These are phyloP conservation scores for Phialophora chinensis DNA, from an alignment of 2,329 filamentous ascomycete genomes.

Conservation along the genomic window DNA sequence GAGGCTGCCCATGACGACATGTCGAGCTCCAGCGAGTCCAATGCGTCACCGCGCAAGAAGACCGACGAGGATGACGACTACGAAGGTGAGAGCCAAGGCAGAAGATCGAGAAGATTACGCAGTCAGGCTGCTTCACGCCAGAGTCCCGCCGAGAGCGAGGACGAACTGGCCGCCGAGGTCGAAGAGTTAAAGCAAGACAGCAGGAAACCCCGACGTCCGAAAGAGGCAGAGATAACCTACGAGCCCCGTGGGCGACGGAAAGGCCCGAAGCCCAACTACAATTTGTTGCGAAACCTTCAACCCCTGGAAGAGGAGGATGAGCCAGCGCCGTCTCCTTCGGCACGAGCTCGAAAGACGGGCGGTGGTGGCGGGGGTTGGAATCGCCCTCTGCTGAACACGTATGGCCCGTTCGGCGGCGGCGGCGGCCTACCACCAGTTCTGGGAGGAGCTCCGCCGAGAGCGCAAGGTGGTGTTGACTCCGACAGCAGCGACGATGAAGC, in stretches of 20 bases:
- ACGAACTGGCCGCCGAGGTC: slow-evolving; percentile 42
- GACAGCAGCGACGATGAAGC: slow-evolving; percentile 97
- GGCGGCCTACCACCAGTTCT: slow-evolving; percentile 74
- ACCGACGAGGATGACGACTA: slow-evolving; percentile 53
- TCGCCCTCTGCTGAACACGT: slow-evolving; percentile 83
- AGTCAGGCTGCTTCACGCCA: slow-evolving; percentile 54
- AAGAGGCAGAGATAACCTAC: slow-evolving; percentile 42
- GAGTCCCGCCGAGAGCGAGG: slow-evolving; percentile 50
- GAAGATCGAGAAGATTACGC: slow-evolving; percentile 60
- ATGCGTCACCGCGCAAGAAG: slow-evolving; percentile 51
- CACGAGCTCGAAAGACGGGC: slow-evolving; percentile 65
- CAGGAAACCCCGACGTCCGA: slow-evolving; percentile 45
- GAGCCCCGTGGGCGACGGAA: slow-evolving; percentile 40
- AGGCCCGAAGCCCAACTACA: slow-evolving; percentile 38
- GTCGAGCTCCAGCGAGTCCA: slow-evolving; percentile 58
- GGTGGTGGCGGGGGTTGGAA: slow-evolving; percentile 66
- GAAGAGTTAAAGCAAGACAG: slow-evolving; percentile 56
- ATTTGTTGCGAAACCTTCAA: slow-evolving; percentile 43
- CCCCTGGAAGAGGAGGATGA: slow-evolving; percentile 77
- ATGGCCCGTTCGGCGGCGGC: slow-evolving; percentile 89
- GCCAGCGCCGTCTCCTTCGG: slow-evolving; percentile 71
- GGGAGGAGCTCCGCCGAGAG: slow-evolving; percentile 69
- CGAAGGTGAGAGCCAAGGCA: slow-evolving; percentile 52
- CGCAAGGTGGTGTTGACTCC: slow-evolving; percentile 81
- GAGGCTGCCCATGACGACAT: slow-evolving; percentile 62